A percentile compares a stretch with the other conserved stretches of the same genome.
Conservation (phyloP, 768 basidiomycete species). For the Lactifluus echinatus region DNA sequence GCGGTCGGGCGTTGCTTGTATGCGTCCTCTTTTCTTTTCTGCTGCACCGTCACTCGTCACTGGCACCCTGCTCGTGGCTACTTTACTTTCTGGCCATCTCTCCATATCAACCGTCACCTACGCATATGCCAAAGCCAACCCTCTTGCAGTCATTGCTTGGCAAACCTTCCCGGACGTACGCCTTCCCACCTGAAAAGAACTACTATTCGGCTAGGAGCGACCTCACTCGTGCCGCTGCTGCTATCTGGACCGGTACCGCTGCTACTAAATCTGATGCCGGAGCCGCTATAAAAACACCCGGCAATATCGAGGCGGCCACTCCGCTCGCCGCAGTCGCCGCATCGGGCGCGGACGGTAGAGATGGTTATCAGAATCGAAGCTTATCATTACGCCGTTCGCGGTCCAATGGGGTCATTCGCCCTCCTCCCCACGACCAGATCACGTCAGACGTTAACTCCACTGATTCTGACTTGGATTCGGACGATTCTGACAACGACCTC, state of each 20-base stretch:
- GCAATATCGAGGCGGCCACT: not conserved
- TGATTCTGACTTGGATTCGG: conserved; percentile 1
- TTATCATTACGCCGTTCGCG: not conserved
- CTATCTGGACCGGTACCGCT: not conserved
- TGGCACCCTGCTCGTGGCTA: too few species aligned
- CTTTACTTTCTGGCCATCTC: too few species aligned
- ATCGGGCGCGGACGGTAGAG: not conserved
- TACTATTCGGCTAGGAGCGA: conserved; percentile 11
- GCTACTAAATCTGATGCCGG: not conserved
- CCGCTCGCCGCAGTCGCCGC: not conserved
- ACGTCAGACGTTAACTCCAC: conserved; percentile 2
- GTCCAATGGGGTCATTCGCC: not conserved
- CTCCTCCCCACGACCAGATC: not conserved
- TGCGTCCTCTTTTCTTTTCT: too few species aligned
- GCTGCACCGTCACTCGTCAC: too few species aligned
- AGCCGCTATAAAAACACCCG: not conserved
- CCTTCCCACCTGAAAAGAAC: conserved; percentile 6
- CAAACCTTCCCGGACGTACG: conserved; percentile 12
- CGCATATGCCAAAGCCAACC: conserved; percentile 17
- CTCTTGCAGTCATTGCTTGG: conserved; percentile 16
- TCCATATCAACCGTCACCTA: too few species aligned
- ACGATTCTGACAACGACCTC: not conserved
- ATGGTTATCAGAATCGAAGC: not conserved
- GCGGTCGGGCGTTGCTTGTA: too few species aligned
- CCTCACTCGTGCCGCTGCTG: conserved; percentile 5